Percentiles rank a stretch among this genome's conserved stretches.
phyloP scores from a whole-genome alignment of 495 filamentous ascomycete species.

The Pseudoneurospora amorphoporcata region DNA sequence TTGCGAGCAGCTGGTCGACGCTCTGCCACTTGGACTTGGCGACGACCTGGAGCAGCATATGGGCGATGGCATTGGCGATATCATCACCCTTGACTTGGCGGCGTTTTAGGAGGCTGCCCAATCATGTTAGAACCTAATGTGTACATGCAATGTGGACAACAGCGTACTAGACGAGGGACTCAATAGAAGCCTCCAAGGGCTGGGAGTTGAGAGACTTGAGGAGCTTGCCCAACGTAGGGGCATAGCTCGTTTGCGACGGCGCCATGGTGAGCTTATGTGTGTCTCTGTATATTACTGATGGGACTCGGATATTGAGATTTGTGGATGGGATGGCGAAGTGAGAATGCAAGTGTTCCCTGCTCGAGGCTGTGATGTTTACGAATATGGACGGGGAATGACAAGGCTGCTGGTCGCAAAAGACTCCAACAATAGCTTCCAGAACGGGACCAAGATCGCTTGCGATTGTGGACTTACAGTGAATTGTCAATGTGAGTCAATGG shows the following conservation, averaged over 20 bases:
- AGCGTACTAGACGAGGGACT: slow-evolving; percentile 66
- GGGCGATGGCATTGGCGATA: slow-evolving; percentile 82
- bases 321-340: background rate
- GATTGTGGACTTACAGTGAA: background rate
- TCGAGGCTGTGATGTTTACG: background rate
- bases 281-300: background rate
- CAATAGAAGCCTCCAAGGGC: slow-evolving; percentile 67
- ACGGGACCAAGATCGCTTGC: background rate
- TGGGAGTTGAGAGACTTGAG: slow-evolving; percentile 63
- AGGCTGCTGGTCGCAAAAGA: background rate
- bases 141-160: background rate
- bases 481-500: background rate
- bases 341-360: background rate
- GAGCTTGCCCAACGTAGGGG: slow-evolving; percentile 65
- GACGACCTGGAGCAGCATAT: slow-evolving; percentile 75
- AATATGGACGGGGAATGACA: background rate
- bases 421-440: background rate
- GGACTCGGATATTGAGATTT: background rate
- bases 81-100: slow-evolving; percentile 78
- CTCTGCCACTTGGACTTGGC: slow-evolving; percentile 60
- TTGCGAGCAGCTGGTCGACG: slow-evolving; percentile 63
- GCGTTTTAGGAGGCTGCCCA: slow-evolving; percentile 68
- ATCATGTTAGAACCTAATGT: background rate
- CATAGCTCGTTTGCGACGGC: slow-evolving; percentile 31
- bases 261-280: slow-evolving; percentile 23